These are phyloP conservation scores for Cytospora mali DNA, from an alignment of 2,329 filamentous ascomycete genomes.

Conservation along the genomic window DNA sequence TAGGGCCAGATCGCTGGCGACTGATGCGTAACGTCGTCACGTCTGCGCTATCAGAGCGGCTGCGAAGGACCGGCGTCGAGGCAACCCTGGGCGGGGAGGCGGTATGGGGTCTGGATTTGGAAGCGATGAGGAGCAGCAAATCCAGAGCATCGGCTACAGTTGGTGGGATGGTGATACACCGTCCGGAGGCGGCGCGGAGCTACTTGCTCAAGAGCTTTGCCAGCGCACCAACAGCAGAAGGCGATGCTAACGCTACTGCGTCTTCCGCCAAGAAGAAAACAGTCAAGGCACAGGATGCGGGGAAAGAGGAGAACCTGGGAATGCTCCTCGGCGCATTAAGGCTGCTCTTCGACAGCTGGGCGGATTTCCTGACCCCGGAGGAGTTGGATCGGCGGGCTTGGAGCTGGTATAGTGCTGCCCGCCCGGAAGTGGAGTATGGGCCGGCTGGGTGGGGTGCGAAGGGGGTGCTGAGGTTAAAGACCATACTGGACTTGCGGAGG, in stretches of 20 bases:
- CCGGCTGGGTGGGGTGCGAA: slow-evolving; percentile 83
- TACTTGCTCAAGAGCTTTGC: slow-evolving; percentile 65
- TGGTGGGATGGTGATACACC: slow-evolving; percentile 70
- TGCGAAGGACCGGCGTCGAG: slow-evolving; percentile 46
- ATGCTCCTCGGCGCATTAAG: slow-evolving; percentile 72
- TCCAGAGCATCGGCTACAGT: slow-evolving; percentile 40
- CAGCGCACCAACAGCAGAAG: slow-evolving; percentile 39
- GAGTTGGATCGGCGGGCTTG: slow-evolving; percentile 79
- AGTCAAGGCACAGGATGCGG: slow-evolving; percentile 52
- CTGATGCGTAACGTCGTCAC: slow-evolving; percentile 62
- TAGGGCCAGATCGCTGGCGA: slow-evolving; percentile 64
- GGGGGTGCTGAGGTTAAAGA: slow-evolving; percentile 65
- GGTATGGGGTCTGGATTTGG: slow-evolving; percentile 62
- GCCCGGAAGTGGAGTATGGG: slow-evolving; percentile 75
- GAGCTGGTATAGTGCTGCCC: slow-evolving; percentile 77
- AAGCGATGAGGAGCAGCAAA: slow-evolving; percentile 50
- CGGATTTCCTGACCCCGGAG: slow-evolving; percentile 57
- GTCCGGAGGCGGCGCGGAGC: slow-evolving; percentile 67
- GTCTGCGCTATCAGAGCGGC: slow-evolving; percentile 55
- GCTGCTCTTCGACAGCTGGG: slow-evolving; percentile 75
- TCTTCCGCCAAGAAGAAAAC: slow-evolving; percentile 54
- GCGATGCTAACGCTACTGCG: slow-evolving; percentile 30
- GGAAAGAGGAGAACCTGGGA: slow-evolving; percentile 71
- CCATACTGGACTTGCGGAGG: slow-evolving; percentile 65
- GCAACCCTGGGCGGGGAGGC: slow-evolving; percentile 53